Conservation (phyloP, 2,329 filamentous ascomycete species). For the Cladosporium oxysporum region DNA sequence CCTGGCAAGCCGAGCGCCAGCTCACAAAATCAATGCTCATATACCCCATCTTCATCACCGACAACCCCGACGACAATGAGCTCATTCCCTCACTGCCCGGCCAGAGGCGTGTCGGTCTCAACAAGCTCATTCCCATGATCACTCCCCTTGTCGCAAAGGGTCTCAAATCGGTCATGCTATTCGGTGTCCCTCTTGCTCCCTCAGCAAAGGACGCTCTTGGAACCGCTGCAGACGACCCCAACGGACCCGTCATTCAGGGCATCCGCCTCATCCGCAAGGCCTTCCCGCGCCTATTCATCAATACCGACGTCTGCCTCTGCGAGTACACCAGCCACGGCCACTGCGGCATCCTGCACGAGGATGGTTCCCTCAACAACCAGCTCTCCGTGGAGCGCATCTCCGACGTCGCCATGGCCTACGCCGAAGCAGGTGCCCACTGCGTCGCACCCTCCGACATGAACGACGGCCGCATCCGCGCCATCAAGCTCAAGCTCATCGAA, state of each 20-base stretch:
- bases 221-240: slow-evolving; percentile 87
- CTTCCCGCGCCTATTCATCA: slow-evolving; percentile 90
- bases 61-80: slow-evolving; percentile 88
- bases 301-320: slow-evolving; percentile 92
- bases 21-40: slow-evolving; percentile 84
- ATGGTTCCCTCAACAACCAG: slow-evolving; percentile 89
- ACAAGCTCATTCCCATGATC: slow-evolving; percentile 81
- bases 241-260: slow-evolving; percentile 84
- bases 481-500: slow-evolving; percentile 97
- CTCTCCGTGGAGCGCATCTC: slow-evolving; percentile 92
- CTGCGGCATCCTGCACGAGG: slow-evolving; percentile 92
- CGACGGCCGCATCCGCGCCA: slow-evolving; percentile 92
- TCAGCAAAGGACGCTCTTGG: slow-evolving; percentile 87
- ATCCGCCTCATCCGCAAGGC: slow-evolving; percentile 81
- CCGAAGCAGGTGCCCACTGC: slow-evolving; percentile 92
- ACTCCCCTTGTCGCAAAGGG: slow-evolving; percentile 86
- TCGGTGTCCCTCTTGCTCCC: slow-evolving; percentile 83
- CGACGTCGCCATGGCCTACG: slow-evolving; percentile 96
- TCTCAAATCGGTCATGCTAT: slow-evolving; percentile 88
- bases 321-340: slow-evolving; percentile 98
- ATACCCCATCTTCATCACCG: slow-evolving; percentile 94
- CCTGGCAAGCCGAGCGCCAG: slow-evolving; percentile 56
- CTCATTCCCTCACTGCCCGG: slow-evolving; percentile 88
- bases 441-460: slow-evolving; percentile 99
- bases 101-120: slow-evolving; percentile 84